A percentile compares a stretch with the other conserved stretches of the same genome.
Conservation (phyloP, 306 rosid species). For the Senna tora region DNA sequence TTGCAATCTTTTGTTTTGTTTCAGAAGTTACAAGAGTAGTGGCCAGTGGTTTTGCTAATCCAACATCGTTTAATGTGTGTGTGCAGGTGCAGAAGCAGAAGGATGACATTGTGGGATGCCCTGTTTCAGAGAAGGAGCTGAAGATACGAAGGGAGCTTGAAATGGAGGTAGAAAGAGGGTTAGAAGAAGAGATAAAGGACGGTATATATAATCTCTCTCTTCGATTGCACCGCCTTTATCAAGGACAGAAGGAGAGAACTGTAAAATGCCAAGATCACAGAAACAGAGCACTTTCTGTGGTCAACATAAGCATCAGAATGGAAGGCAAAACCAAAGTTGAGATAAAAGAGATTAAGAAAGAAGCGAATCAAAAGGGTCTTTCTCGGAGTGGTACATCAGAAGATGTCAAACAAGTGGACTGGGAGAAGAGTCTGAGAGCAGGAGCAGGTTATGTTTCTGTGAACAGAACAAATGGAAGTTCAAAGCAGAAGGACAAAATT, state of each 20-base stretch:
- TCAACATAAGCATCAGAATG: constrained; percentile 63
- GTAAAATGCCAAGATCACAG: neutral
- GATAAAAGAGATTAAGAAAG: constrained; percentile 57
- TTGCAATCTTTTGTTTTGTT: constrained; percentile 25
- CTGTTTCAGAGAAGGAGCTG: constrained; percentile 55
- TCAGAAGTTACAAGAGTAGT: neutral
- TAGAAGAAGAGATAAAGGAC: constrained; percentile 75
- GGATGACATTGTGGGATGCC: constrained; percentile 10
- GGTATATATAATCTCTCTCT: constrained; percentile 66
- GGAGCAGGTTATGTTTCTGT: constrained; percentile 40
- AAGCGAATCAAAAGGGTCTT: constrained; percentile 30
- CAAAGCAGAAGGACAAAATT: constrained; percentile 19
- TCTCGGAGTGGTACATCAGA: constrained; percentile 31
- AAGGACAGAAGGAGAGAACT: constrained; percentile 48
- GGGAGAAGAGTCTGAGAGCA: constrained; percentile 58
- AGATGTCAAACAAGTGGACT: constrained; percentile 31
- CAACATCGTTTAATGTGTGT: neutral
- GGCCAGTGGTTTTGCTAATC: too few species aligned
- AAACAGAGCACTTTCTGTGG: constrained; percentile 51
- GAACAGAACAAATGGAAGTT: constrained; percentile 28
- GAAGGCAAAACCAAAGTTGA: constrained; percentile 65
- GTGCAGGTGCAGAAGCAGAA: constrained; percentile 23
- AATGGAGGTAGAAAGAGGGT: constrained; percentile 62
- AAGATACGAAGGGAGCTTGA: constrained; percentile 65
- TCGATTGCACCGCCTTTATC: constrained; percentile 59